Evolutionary conservation across 2,329 filamentous ascomycete genomes (phyloP).

Genomic region (Trichoderma polysporum): DNA sequence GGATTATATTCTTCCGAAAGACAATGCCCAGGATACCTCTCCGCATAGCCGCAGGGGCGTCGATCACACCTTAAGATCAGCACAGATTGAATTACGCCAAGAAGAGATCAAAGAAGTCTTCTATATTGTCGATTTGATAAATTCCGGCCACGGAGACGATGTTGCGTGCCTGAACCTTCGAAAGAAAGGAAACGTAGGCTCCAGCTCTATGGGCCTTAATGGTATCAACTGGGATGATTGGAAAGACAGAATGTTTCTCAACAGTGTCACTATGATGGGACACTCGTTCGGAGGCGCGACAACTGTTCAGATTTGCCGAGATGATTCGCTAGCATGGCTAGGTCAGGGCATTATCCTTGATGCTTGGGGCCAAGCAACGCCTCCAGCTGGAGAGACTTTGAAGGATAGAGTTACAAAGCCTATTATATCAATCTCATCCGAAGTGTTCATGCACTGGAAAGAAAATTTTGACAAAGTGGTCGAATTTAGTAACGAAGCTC

Average conservation of each 20-base stretch:
- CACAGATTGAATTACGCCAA: conserved; percentile 62
- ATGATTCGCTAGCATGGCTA: conserved; percentile 54
- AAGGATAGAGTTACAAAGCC: conserved; percentile 50
- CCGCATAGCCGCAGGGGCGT: conserved; percentile 60
- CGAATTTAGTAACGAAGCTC: conserved; percentile 56
- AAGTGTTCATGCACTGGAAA: conserved; percentile 70
- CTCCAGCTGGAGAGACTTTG: conserved; percentile 43
- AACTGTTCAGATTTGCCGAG: conserved; percentile 58
- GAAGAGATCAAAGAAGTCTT: conserved; percentile 66
- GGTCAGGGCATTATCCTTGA: conserved; percentile 66
- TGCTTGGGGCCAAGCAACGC: conserved; percentile 58
- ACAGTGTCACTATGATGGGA: conserved; percentile 60
- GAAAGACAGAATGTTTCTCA: conserved; percentile 54
- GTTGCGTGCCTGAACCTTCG: conserved; percentile 55
- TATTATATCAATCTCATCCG: conserved; percentile 62
- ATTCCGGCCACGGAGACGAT: conserved; percentile 51
- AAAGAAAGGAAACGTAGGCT: conserved; percentile 56
- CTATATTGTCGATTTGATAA: conserved; percentile 54
- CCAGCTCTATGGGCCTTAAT: conserved; percentile 57
- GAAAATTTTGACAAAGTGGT: conserved; percentile 60
- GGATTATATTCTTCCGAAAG: conserved; percentile 64
- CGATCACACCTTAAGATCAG: conserved; percentile 57
- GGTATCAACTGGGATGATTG: conserved; percentile 57
- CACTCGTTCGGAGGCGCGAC: conserved; percentile 69
- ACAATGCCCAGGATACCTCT: conserved; percentile 49